Evolutionary conservation across 2,329 filamentous ascomycete genomes (phyloP), one percentile per base, ranked within the genome.

Genomic region (Diaporthe ampelina): DNA sequence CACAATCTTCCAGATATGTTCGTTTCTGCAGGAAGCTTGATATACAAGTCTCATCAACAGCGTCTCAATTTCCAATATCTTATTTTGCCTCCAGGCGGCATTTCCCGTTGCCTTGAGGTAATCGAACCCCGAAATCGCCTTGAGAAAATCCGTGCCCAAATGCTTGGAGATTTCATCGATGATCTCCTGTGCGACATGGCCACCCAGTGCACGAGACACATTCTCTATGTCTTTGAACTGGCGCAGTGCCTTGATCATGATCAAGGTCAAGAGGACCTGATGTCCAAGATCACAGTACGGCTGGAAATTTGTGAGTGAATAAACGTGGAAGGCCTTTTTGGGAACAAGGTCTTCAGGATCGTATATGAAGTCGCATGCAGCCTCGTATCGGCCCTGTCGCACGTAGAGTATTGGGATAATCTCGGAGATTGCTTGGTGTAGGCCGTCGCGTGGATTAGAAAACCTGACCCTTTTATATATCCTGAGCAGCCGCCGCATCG

Each of bases 131-230:
- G 43, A 32, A 9, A 40, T 17, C 1, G 6, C 3, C 15, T 5
- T 17, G 7, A 43, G 8, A 3, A 45, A 45, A 1, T 21, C 17
- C 3, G 24, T 10, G 37, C 24, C 40, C 9, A 21, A 3, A 24
- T 9, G 1, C 37, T 21, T 24, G 17, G 24, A 45, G 17, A n/a
- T 29, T 13, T 21, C 6, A 7, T 29, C 37, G 24, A 63, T 29
- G 0, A 24, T 45, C 17, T 63, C 37, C 29, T 63, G 58, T 15
- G 58, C 24, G 7, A 63, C 0, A 5, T 3, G 29, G 9, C 17
- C 37, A 3, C 1, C 0, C 0, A 13, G 9, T 15, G 15, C 37
- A 29, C 29, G 0, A 11, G 37, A 21, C 8, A 19, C 9, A 8
- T 45, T 26, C 1, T 45, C 15, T 13, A 63, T 32, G 8, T 63